Conservation (phyloP, 2,329 filamentous ascomycete genomes). For the Botrytis galanthina region DNA sequence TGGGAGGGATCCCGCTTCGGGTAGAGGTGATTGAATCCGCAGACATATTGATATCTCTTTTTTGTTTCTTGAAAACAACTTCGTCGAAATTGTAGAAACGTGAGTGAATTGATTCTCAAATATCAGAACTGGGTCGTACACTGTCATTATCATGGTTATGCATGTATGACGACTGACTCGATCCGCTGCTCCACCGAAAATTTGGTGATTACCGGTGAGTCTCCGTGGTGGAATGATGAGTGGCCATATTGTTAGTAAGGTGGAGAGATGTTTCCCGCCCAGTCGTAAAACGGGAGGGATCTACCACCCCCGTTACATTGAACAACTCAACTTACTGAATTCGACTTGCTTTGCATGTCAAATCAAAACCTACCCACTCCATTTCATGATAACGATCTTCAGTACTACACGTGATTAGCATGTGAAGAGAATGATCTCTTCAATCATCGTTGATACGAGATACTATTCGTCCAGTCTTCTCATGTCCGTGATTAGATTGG, state of each 20-base stretch:
- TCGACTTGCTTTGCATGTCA: background rate
- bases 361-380: constrained; percentile 5
- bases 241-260: constrained; percentile 11
- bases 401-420: background rate
- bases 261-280: constrained; percentile 15
- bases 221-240: constrained; percentile 14
- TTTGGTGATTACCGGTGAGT: constrained; percentile 14
- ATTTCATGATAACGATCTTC: background rate
- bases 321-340: constrained; percentile 4
- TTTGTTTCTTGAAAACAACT: background rate
- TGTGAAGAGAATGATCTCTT: background rate
- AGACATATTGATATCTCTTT: constrained; percentile 9
- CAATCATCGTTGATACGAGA: background rate
- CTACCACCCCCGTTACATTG: constrained; percentile 5
- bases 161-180: constrained; percentile 21
- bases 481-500: background rate
- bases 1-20: constrained; percentile 13
- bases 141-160: constrained; percentile 13
- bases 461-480: background rate
- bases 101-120: constrained; percentile 9
- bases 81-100: background rate
- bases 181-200: constrained; percentile 19
- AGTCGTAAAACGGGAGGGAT: constrained; percentile 15
- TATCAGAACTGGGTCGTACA: background rate
- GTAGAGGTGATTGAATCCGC: background rate